phyloP scores from a whole-genome alignment of 306 rosid genomes.

The Quercus mongolica region DNA sequence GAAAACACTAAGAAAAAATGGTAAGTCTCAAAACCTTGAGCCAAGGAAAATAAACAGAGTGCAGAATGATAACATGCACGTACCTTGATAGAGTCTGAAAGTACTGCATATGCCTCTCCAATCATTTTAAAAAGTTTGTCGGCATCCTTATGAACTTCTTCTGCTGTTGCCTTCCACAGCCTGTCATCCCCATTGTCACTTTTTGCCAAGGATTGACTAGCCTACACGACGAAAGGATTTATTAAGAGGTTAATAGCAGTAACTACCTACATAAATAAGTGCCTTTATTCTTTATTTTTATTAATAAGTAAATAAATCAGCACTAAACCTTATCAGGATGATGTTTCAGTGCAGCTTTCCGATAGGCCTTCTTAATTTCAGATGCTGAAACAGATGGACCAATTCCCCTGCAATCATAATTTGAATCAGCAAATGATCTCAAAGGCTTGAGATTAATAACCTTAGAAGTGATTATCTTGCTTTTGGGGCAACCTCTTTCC shows the following conservation, averaged over 20 bases:
- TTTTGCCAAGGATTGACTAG: slow-evolving; percentile 78
- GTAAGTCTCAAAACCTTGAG: not conserved
- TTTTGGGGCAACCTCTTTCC: slow-evolving; percentile 1
- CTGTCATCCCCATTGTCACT: slow-evolving; percentile 74
- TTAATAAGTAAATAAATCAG: not conserved
- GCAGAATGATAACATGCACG: not conserved
- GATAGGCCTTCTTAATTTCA: slow-evolving; percentile 94
- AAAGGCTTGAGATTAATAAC: slow-evolving; percentile 13
- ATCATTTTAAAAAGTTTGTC: slow-evolving; percentile 85
- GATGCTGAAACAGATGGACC: slow-evolving; percentile 74
- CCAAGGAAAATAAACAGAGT: not conserved
- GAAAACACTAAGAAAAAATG: not conserved
- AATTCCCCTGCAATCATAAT: slow-evolving; percentile 72
- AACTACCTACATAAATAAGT: slow-evolving; percentile 1
- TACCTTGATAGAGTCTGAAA: slow-evolving; percentile 83
- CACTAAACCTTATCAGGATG: slow-evolving; percentile 90
- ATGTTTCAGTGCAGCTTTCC: slow-evolving; percentile 97
- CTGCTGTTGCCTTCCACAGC: slow-evolving; percentile 76
- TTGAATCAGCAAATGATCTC: slow-evolving; percentile 22
- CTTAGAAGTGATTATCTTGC: slow-evolving; percentile 4
- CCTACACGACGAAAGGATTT: slow-evolving; percentile 46
- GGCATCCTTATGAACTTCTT: slow-evolving; percentile 73
- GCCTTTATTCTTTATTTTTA: not conserved
- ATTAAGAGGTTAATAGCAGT: slow-evolving; percentile 16
- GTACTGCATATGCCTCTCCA: slow-evolving; percentile 85